Evolutionary conservation across 352 stramenopile genomes (phyloP), one percentile per base, ranked within the genome.

Genomic region (Pythium chondricola): DNA sequence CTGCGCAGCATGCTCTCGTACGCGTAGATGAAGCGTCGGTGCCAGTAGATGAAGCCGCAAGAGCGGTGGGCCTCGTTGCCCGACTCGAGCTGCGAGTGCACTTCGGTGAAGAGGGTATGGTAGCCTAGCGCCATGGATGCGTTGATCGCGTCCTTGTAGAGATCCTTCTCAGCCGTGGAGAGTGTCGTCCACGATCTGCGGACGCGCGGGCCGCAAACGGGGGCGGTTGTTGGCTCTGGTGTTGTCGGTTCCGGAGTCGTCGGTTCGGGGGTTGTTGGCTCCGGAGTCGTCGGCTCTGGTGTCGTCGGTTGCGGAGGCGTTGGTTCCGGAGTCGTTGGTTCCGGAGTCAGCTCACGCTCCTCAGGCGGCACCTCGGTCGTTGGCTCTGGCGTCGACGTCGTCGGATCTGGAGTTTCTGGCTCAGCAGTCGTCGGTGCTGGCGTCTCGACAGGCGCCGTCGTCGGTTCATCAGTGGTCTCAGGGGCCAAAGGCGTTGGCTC

Each of bases 1-100:
- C 63, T 83, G 35, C 79, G 79, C 26, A 91, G 62, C 76, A 88
- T 88, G 35, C 72, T 75, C 47, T 91, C 79, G 58, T 86, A 87
- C 31, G 68, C 79, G 35, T 87, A 61, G 8, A 88, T 44, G 37
- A 75, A 86, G 18, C 73, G 71, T 8, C 76, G 79, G 50, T 91
- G 65, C 79, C 79, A 91, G 36, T 69, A 86, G 45, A 85, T 49
- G 50, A 86, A 74, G 9, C 60, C 71, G 30, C 72, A 82, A 0
- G 67, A 77, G 33, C 64, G 54, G 41, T 81, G 61, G 3, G 59
- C 61, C 38, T 88, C 73, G 26, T 48, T 68, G 24, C 47, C 61
- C 0, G 66, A 79, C 5, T 40, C 33, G 2, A 38, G 39, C n/a
- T 86, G 71, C 20, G 64, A 63, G 29, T 79, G 65, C 2, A 87